Evolutionary conservation across 106 monocot species (phyloP).

Genomic region (Vanilla planifolia): DNA sequence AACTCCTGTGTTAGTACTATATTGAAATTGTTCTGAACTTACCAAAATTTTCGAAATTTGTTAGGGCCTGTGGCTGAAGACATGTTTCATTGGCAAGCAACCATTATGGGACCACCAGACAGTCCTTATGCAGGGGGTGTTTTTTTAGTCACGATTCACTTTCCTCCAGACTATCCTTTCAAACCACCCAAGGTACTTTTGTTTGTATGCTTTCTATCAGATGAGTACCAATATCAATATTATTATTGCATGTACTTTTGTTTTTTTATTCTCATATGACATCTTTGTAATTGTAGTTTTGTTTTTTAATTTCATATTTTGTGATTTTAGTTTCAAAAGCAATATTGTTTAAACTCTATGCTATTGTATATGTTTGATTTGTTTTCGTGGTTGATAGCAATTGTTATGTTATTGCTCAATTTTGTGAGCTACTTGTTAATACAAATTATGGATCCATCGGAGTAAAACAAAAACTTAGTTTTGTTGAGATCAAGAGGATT

Average conservation of each 20-base stretch:
- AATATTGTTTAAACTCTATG: no score
- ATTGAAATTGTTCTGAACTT: not conserved
- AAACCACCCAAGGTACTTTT: slow-evolving; percentile 22
- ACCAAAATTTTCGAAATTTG: not conserved
- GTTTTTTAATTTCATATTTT: no score
- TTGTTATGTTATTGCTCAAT: no score
- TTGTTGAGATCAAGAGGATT: no score
- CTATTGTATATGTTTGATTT: no score
- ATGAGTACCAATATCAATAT: no score
- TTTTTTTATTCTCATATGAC: not conserved
- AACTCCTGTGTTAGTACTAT: not conserved
- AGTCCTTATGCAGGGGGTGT: slow-evolving; percentile 29
- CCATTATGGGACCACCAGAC: slow-evolving; percentile 30
- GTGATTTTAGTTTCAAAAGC: no score
- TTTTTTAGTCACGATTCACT: slow-evolving; percentile 24
- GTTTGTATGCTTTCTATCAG: not conserved
- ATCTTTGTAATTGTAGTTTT: no score
- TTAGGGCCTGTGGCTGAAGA: slow-evolving; percentile 24
- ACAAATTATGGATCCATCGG: no score
- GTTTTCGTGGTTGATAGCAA: no score
- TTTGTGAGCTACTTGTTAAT: no score
- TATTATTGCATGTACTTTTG: not conserved
- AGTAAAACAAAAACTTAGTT: no score
- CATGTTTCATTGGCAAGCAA: slow-evolving; percentile 41
- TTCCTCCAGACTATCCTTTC: slow-evolving; percentile 35